phyloP scores from a whole-genome alignment of 202 grass and related monocot species.

The Schoenoplectus tabernaemontani region DNA sequence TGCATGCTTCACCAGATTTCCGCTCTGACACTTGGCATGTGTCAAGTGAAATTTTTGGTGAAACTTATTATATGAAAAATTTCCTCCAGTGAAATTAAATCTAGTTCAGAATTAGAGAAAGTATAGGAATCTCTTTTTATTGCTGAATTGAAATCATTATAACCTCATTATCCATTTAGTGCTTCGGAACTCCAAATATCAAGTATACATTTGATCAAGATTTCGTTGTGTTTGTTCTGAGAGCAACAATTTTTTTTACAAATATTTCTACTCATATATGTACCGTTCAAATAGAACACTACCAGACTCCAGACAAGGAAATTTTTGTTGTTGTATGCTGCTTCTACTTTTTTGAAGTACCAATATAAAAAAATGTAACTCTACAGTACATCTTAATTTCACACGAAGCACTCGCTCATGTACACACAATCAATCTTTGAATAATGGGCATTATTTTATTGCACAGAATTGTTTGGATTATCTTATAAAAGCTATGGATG shows the following conservation, averaged over 20 bases:
- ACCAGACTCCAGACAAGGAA: too few species aligned
- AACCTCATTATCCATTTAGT: background rate
- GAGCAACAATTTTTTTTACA: background rate
- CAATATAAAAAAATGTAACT: too few species aligned
- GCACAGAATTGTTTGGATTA: too few species aligned
- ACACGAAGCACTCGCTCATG: too few species aligned
- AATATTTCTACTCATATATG: too few species aligned
- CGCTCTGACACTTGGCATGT: constrained; percentile 5
- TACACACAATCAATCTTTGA: too few species aligned
- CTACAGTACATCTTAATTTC: too few species aligned
- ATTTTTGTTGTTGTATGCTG: too few species aligned
- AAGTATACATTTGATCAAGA: background rate
- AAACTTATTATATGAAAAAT: background rate
- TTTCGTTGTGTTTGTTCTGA: background rate
- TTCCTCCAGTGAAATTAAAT: background rate
- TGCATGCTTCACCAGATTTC: constrained; percentile 13
- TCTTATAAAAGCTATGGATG: too few species aligned
- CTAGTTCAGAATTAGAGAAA: background rate
- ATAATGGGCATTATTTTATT: too few species aligned
- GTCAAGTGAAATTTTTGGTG: background rate
- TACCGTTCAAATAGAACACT: too few species aligned
- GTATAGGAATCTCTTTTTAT: background rate
- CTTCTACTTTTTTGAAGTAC: too few species aligned
- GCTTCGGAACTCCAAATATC: background rate
- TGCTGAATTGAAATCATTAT: background rate